phyloP scores from a whole-genome alignment of 2,329 filamentous ascomycete genomes.

The Metarhizium rileyi region DNA sequence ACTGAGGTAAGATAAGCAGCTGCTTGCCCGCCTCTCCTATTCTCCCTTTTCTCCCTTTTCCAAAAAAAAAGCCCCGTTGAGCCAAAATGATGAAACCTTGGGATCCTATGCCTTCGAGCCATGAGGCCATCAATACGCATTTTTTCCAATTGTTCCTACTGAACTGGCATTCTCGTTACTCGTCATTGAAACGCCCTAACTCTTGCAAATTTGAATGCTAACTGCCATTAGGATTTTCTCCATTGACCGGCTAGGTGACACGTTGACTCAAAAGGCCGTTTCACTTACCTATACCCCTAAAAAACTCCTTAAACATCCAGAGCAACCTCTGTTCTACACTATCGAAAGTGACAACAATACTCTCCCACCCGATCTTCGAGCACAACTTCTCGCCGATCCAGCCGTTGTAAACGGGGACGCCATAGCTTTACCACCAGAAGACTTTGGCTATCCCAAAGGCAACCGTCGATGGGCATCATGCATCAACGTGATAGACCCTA shows the following conservation, averaged over 20 bases:
- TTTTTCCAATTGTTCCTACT: conserved; percentile 95
- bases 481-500: conserved; percentile 82
- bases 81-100: conserved; percentile 55
- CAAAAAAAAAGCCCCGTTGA: too few relatives aligned
- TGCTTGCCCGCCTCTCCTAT: conserved; percentile 21
- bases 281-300: conserved; percentile 84
- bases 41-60: too few relatives aligned
- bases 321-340: conserved; percentile 83
- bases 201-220: background rate
- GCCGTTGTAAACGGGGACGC: conserved; percentile 61
- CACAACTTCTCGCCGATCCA: conserved; percentile 65
- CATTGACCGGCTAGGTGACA: conserved; percentile 76
- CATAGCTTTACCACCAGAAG: conserved; percentile 60
- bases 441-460: conserved; percentile 82
- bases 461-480: conserved; percentile 90
- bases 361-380: conserved; percentile 66
- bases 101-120: conserved; percentile 44
- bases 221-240: conserved; percentile 63
- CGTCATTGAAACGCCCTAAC: background rate
- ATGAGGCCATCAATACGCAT: conserved; percentile 45
- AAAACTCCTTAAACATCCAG: conserved; percentile 77
- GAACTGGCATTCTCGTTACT: conserved; percentile 39
- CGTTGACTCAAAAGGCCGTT: conserved; percentile 77
- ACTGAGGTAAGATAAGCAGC: conserved; percentile 53
- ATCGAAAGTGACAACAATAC: conserved; percentile 92